Evolutionary conservation across 371 early-diverging fungal genomes (phyloP).

Genomic region (Mortierella sp.): DNA sequence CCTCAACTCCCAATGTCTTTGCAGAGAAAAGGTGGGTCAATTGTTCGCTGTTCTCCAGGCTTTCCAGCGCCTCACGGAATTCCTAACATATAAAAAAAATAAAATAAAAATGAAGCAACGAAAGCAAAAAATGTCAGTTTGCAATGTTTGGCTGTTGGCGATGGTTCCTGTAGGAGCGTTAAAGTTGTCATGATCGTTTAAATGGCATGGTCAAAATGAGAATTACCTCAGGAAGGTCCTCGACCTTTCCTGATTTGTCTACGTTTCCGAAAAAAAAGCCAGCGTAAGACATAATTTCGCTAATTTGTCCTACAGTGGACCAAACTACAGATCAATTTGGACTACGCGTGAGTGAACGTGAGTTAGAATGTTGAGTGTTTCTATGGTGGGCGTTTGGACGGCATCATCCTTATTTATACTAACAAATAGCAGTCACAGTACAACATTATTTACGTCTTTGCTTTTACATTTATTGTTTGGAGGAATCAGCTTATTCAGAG

Average conservation of each 20-base stretch:
- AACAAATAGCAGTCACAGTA: neutral
- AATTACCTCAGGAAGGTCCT: constrained; percentile 74
- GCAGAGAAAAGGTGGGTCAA: constrained; percentile 66
- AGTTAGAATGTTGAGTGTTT: neutral
- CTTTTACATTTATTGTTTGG: neutral
- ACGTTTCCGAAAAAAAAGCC: constrained; percentile 92
- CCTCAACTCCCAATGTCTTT: constrained; percentile 68
- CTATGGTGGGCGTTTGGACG: neutral
- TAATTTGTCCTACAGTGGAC: constrained; percentile 10
- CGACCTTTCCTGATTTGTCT: constrained; percentile 86
- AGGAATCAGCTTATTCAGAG: constrained; percentile 32
- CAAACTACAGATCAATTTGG: neutral
- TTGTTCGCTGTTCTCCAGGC: constrained; percentile 59
- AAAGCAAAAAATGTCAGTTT: neutral
- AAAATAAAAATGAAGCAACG: neutral
- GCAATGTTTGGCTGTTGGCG: neutral
- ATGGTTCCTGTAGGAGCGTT: no score
- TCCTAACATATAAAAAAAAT: constrained; percentile 62
- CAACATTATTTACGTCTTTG: neutral
- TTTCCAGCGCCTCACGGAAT: constrained; percentile 75
- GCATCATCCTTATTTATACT: neutral
- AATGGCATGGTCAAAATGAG: neutral
- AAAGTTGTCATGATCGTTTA: no score
- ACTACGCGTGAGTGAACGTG: neutral
- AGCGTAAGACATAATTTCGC: constrained; percentile 66